A percentile compares a stretch with the other conserved stretches of the same genome.
Conservation (phyloP, 495 filamentous ascomycete species). For the Darksidea phi region DNA sequence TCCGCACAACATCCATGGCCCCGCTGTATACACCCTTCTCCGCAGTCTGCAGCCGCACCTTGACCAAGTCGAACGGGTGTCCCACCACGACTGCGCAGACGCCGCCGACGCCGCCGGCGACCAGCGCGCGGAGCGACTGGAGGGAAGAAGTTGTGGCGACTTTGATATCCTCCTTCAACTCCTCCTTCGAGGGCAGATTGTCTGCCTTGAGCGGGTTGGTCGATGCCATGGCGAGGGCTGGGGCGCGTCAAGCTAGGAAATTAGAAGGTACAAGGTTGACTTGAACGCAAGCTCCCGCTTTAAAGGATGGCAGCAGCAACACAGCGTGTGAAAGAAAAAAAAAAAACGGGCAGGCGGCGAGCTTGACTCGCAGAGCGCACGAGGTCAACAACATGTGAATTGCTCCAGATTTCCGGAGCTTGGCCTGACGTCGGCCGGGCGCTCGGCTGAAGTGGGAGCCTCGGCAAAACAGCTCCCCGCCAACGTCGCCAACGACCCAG, state of each 20-base stretch:
- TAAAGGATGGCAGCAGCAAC: too few species aligned
- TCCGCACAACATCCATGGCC: constrained; percentile 88
- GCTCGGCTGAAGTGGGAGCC: neutral
- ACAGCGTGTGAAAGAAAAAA: too few species aligned
- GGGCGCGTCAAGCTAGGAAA: neutral
- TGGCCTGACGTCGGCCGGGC: constrained; percentile 6
- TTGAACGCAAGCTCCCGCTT: too few species aligned
- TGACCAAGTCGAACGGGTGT: constrained; percentile 96
- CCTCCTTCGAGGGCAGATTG: constrained; percentile 40
- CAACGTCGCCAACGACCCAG: too few species aligned
- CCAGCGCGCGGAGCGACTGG: constrained; percentile 68
- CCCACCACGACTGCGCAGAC: constrained; percentile 90
- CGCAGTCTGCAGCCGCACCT: constrained; percentile 93
- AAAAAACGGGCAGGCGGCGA: too few species aligned
- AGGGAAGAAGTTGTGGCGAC: constrained; percentile 43
- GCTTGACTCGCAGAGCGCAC: neutral
- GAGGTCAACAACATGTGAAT: constrained; percentile 10
- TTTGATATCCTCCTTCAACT: constrained; percentile 44
- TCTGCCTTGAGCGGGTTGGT: constrained; percentile 6
- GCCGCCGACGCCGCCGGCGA: constrained; percentile 88
- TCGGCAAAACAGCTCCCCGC: neutral
- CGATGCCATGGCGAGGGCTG: neutral
- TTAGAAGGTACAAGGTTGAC: neutral
- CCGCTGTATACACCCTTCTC: constrained; percentile 88
- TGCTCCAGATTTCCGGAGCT: constrained; percentile 20